Percentiles rank a stretch among this genome's conserved stretches.
Conservation (phyloP, 1,284 basidiomycete genomes). For the Stereum hirsutum region DNA sequence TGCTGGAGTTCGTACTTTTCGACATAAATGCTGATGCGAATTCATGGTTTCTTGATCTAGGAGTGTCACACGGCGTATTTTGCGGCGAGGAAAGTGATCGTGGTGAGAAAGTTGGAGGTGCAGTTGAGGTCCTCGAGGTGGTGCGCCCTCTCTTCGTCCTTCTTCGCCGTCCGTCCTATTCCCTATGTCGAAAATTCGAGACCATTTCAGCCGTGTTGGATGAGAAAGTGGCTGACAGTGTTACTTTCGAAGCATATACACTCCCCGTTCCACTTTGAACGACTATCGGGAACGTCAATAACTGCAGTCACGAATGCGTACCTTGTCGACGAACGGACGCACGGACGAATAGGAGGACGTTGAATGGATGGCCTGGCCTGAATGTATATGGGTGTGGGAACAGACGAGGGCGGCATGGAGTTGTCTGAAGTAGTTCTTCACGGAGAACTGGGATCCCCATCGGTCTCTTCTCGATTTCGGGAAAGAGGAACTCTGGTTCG, state of each 20-base stretch:
- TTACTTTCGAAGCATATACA: too few relatives aligned
- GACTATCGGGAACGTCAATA: not conserved
- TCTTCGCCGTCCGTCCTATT: not conserved
- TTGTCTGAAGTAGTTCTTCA: conserved; percentile 84
- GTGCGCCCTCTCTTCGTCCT: conserved; percentile 33
- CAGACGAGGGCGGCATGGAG: conserved; percentile 87
- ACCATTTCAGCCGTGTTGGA: too few relatives aligned
- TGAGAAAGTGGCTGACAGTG: too few relatives aligned
- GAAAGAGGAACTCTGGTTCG: conserved; percentile 78
- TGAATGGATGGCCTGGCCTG: too few relatives aligned
- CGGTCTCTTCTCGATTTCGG: conserved; percentile 81
- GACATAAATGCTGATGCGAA: too few relatives aligned
- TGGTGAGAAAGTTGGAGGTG: conserved; percentile 62
- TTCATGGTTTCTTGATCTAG: too few relatives aligned
- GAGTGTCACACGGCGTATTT: conserved; percentile 88
- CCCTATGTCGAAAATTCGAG: too few relatives aligned
- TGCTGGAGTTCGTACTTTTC: too few relatives aligned
- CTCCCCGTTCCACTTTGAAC: too few relatives aligned
- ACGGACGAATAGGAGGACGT: too few relatives aligned
- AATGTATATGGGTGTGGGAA: too few relatives aligned
- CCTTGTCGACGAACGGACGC: too few relatives aligned
- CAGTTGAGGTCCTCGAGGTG: conserved; percentile 84
- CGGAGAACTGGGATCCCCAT: conserved; percentile 81
- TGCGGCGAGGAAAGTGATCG: conserved; percentile 54
- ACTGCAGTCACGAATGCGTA: conserved; percentile 6